Conservation (phyloP, 192 early-diverging fungal species). For the Rhizophagus clarus region DNA sequence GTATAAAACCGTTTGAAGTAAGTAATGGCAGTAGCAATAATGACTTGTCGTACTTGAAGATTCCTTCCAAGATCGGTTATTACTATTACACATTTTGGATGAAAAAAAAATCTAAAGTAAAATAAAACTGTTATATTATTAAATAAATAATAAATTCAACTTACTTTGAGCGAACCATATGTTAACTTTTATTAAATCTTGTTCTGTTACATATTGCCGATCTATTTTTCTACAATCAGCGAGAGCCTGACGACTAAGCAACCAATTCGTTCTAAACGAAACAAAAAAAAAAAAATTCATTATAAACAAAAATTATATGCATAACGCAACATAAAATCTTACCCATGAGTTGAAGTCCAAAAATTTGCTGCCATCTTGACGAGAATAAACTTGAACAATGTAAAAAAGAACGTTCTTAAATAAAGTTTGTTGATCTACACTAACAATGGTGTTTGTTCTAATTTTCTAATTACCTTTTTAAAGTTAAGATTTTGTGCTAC, state of each 20-base stretch:
- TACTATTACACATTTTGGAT: slow-evolving; percentile 50
- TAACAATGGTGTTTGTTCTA: too few species aligned
- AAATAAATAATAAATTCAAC: background rate
- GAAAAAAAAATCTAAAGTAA: background rate
- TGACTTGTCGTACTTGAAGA: slow-evolving; percentile 75
- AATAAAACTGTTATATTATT: background rate
- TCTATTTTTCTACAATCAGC: slow-evolving; percentile 56
- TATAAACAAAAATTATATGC: background rate
- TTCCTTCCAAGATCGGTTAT: slow-evolving; percentile 74
- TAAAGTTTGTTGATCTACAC: too few species aligned
- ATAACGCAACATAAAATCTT: slow-evolving; percentile 16
- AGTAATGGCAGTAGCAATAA: slow-evolving; percentile 79
- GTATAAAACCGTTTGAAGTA: slow-evolving; percentile 92
- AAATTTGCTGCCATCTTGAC: slow-evolving; percentile 69
- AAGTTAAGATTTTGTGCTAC: too few species aligned
- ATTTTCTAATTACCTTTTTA: too few species aligned
- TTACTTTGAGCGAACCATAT: slow-evolving; percentile 68
- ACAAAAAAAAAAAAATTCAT: background rate
- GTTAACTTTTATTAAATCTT: slow-evolving; percentile 58
- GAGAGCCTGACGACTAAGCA: slow-evolving; percentile 55
- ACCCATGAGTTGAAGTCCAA: slow-evolving; percentile 74
- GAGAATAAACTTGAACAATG: too few species aligned
- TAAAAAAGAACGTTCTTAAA: too few species aligned
- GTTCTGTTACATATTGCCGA: slow-evolving; percentile 52
- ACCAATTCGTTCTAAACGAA: slow-evolving; percentile 48